Evolutionary conservation across 805 yeast genomes (phyloP).

Genomic region (Torulaspora quercuum): DNA sequence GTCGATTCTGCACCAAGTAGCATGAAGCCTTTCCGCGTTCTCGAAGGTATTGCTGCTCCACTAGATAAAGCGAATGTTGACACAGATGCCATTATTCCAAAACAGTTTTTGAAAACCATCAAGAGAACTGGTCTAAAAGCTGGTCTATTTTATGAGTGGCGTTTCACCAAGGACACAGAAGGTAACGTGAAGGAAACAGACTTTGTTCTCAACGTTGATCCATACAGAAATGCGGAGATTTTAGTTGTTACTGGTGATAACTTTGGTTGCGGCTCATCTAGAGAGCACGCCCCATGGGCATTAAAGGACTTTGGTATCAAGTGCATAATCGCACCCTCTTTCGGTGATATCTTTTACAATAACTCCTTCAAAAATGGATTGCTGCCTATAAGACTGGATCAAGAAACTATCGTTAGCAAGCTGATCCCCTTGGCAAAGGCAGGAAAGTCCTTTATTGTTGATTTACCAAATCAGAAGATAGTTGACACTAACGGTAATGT

Average conservation of each 20-base stretch:
- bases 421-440: conserved; percentile 76
- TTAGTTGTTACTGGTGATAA: conserved; percentile 92
- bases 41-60: conserved; percentile 90
- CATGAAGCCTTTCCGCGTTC: conserved; percentile 69
- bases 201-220: conserved; percentile 80
- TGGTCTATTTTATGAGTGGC: conserved; percentile 88
- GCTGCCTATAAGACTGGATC: conserved; percentile 87
- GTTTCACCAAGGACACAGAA: conserved; percentile 64
- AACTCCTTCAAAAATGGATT: conserved; percentile 95
- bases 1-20: conserved; percentile 46
- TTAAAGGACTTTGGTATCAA: conserved; percentile 95
- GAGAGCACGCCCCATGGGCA: conserved; percentile 99
- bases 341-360: conserved; percentile 97
- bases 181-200: conserved; percentile 84
- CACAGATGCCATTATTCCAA: conserved; percentile 98
- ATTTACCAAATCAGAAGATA: conserved; percentile 83
- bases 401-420: conserved; percentile 64
- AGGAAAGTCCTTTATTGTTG: conserved; percentile 68
- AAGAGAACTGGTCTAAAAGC: conserved; percentile 89
- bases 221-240: conserved; percentile 76
- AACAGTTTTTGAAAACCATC: conserved; percentile 95
- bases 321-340: conserved; percentile 94
- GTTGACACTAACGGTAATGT: conserved; percentile 63
- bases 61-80: conserved; percentile 92
- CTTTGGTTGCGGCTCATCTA: conserved; percentile 98